A percentile compares a stretch with the other conserved stretches of the same genome.
phyloP scores from a whole-genome alignment of 1,284 basidiomycete genomes.

The Puccinia triticina region DNA sequence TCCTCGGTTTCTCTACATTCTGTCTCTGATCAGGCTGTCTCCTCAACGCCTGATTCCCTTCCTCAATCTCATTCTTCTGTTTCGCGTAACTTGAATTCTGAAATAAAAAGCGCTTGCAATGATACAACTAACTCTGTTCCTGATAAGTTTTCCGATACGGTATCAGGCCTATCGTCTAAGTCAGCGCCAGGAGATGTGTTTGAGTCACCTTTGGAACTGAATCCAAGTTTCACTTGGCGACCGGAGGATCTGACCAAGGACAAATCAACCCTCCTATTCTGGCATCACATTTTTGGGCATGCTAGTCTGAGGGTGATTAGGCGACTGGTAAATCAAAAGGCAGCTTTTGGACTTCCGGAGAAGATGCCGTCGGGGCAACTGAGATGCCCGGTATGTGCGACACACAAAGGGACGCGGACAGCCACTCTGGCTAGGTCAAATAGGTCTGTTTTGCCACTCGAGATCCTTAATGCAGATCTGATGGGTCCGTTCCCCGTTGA shows the following conservation, averaged over 20 bases:
- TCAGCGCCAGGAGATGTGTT: background rate
- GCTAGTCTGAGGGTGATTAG: background rate
- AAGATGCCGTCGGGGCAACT: background rate
- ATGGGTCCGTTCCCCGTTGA: conserved; percentile 4
- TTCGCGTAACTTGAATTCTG: too few relatives aligned
- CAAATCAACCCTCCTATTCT: background rate
- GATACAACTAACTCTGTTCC: background rate
- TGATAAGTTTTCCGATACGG: too few relatives aligned
- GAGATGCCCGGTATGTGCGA: background rate
- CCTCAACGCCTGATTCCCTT: too few relatives aligned
- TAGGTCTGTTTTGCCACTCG: background rate
- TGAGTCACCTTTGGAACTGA: background rate
- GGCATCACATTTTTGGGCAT: background rate
- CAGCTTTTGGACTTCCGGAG: background rate
- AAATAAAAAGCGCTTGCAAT: too few relatives aligned
- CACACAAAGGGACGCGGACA: background rate
- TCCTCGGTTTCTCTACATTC: too few relatives aligned
- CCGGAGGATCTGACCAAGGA: background rate
- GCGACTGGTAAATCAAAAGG: background rate
- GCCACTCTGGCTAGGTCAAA: too few relatives aligned
- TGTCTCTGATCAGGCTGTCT: background rate
- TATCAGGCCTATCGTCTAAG: too few relatives aligned
- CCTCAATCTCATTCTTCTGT: too few relatives aligned
- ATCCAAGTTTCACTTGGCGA: background rate
- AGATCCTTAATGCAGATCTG: background rate